These are phyloP conservation scores for Triglochin maritima DNA, from an alignment of 106 monocot species.

Conservation along the genomic window DNA sequence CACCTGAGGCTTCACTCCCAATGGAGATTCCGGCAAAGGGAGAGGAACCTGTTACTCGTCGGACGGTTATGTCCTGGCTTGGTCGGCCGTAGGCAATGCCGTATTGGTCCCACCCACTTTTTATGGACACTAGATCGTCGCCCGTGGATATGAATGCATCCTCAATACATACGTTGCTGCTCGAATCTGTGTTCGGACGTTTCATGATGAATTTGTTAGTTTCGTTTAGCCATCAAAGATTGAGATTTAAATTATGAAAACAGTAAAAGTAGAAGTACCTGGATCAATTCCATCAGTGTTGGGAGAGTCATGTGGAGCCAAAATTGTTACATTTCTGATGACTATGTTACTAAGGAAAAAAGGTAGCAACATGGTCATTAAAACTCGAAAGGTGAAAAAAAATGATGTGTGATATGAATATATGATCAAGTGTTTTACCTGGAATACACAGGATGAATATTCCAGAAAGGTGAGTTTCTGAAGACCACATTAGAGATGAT, in stretches of 20 bases:
- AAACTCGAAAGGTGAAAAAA: too few species aligned
- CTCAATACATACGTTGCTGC: conserved; percentile 20
- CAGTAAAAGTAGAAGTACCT: conserved; percentile 2
- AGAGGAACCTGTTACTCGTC: conserved; percentile 18
- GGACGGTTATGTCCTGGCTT: conserved; percentile 15
- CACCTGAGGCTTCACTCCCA: conserved; percentile 26
- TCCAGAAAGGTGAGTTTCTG: conserved; percentile 88
- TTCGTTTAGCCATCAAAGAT: not conserved
- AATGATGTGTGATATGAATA: too few species aligned
- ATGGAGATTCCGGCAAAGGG: conserved; percentile 23
- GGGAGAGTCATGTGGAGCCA: conserved; percentile 20
- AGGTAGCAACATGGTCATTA: too few species aligned
- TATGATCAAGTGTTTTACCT: conserved; percentile 19
- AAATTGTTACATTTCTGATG: conserved; percentile 14
- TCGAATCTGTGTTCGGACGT: conserved; percentile 16
- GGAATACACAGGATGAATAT: conserved; percentile 93
- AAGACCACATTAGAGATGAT: conserved; percentile 68
- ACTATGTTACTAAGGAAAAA: conserved; percentile 18
- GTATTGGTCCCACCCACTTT: conserved; percentile 29
- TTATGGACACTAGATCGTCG: conserved; percentile 23
- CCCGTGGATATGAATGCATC: conserved; percentile 24
- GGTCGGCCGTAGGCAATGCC: conserved; percentile 18
- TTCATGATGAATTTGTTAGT: not conserved
- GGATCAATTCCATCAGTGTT: conserved; percentile 29
- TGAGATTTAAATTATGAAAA: not conserved